phyloP scores from a whole-genome alignment of 768 basidiomycete genomes.

The Agaricus bisporus region DNA sequence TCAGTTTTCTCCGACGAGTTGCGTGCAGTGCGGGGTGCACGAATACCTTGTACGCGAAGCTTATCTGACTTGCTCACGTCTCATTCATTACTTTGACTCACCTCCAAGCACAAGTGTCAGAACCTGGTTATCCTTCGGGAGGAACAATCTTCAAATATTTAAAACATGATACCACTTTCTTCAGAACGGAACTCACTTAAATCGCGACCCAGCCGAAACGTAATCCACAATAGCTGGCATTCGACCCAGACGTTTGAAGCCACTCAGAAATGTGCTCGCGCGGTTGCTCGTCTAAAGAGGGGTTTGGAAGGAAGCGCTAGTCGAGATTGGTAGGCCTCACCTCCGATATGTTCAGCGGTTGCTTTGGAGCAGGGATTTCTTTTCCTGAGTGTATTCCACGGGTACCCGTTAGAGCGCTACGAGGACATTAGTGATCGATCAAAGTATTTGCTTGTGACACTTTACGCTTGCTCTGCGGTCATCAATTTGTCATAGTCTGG shows the following conservation, averaged over 20 bases:
- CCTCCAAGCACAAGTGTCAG: slow-evolving; percentile 89
- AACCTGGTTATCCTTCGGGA: slow-evolving; percentile 90
- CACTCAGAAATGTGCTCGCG: slow-evolving; percentile 82
- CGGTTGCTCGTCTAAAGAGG: slow-evolving; percentile 51
- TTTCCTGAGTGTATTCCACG: slow-evolving; percentile 92
- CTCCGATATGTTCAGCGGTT: slow-evolving; percentile 90
- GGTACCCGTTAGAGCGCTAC: slow-evolving; percentile 68
- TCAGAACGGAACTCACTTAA: slow-evolving; percentile 56
- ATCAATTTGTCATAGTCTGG: slow-evolving; percentile 94
- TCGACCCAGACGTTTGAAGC: slow-evolving; percentile 85
- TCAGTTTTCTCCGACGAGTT: slow-evolving; percentile 80
- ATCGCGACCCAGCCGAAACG: slow-evolving; percentile 90
- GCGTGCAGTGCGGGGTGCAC: slow-evolving; percentile 83
- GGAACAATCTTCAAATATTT: slow-evolving; percentile 48
- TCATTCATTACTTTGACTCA: slow-evolving; percentile 20
- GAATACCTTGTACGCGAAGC: slow-evolving; percentile 55
- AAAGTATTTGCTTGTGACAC: slow-evolving; percentile 9
- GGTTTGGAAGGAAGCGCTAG: slow-evolving; percentile 1
- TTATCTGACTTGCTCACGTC: background rate
- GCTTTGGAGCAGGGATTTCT: slow-evolving; percentile 72
- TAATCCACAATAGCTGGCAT: slow-evolving; percentile 88
- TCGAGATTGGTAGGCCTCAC: slow-evolving; percentile 27
- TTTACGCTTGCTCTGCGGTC: slow-evolving; percentile 88
- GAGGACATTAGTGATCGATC: background rate
- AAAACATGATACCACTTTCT: background rate